Conservation (phyloP, 108 stramenopile genomes). For the Nitzschia sp. region DNA sequence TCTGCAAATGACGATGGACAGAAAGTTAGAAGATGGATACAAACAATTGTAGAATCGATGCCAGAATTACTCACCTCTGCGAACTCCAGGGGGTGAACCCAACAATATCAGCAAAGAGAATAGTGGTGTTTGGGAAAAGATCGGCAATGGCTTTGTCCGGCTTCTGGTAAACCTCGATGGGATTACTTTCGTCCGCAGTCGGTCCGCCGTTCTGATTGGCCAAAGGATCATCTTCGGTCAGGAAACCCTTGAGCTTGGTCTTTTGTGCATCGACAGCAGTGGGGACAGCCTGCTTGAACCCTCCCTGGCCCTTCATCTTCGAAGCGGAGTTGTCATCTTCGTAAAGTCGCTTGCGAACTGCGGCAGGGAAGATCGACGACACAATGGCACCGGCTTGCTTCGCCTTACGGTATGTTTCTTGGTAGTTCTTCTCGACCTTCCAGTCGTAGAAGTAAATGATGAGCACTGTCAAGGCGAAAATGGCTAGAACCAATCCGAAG, state of each 20-base stretch:
- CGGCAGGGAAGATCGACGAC: constrained; percentile 27
- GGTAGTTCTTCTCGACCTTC: constrained; percentile 22
- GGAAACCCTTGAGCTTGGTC: constrained; percentile 12
- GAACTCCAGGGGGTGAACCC: constrained; percentile 21
- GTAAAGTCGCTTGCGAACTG: constrained; percentile 23
- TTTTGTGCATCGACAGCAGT: constrained; percentile 15
- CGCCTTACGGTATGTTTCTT: constrained; percentile 6
- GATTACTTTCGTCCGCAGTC: background rate
- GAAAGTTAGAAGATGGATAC: background rate
- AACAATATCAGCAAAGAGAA: constrained; percentile 23
- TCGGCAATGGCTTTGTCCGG: constrained; percentile 15
- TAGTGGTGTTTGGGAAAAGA: constrained; percentile 16
- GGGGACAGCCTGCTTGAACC: constrained; percentile 16
- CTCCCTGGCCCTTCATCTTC: constrained; percentile 12
- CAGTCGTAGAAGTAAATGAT: constrained; percentile 18
- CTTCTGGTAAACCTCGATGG: background rate
- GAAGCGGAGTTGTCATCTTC: constrained; percentile 16
- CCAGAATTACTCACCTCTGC: background rate
- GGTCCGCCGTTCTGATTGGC: background rate
- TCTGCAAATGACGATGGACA: background rate
- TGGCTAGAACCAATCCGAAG: background rate
- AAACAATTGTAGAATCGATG: background rate
- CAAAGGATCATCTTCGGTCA: background rate
- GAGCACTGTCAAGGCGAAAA: background rate
- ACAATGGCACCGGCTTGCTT: constrained; percentile 25